Evolutionary conservation across 768 basidiomycete genomes (phyloP), one percentile per base, ranked within the genome.

Genomic region (Glaciozyma martinii): DNA sequence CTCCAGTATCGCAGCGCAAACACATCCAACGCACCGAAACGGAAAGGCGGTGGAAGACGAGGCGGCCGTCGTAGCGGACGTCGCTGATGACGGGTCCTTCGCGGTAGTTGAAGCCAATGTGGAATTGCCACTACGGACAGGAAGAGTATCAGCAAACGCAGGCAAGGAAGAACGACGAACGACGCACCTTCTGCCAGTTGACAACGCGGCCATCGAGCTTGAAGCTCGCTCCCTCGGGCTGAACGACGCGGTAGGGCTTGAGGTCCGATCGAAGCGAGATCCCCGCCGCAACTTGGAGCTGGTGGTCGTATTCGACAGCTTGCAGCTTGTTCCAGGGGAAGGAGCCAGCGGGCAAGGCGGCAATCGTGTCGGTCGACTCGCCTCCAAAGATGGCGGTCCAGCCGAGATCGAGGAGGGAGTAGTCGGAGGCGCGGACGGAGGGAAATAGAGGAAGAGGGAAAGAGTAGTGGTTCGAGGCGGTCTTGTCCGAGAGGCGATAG

Each of bases 41-140:
- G 8, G 65, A 65, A 23, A 74, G 44, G 16, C 74, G 61, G 56
- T 74, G 64, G 66, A 75, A 73, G 18, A 71, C 29, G 27, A 58
- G 56, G 12, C 75, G 68, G 19, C 71, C 71, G 47, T 74, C 73
- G 62, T 73, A 75, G 9, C 55, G 60, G 43, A 75, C 68, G 61
- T 75, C 65, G 57, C 59, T 60, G 16, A 75, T 65, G 8, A 72
- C 65, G 43, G 73, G 50, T 29, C 47, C 47, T 25, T 49, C 47
- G 21, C 25, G 21, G 47, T 49, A 49, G 52, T 53, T 53, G 29
- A 53, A 53, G 2, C 52, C 52, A 27, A 53, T 32, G 52, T 53
- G 52, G 12, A 53, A 15, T 18, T 29, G 10, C 52, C 52, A 53
- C 52, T 53, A 27, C 2, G 13, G 23, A 47, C 46, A 43, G 18